Evolutionary conservation across 306 rosid genomes (phyloP), one percentile per base, ranked within the genome.

Genomic region (Hippophae tibetana): DNA sequence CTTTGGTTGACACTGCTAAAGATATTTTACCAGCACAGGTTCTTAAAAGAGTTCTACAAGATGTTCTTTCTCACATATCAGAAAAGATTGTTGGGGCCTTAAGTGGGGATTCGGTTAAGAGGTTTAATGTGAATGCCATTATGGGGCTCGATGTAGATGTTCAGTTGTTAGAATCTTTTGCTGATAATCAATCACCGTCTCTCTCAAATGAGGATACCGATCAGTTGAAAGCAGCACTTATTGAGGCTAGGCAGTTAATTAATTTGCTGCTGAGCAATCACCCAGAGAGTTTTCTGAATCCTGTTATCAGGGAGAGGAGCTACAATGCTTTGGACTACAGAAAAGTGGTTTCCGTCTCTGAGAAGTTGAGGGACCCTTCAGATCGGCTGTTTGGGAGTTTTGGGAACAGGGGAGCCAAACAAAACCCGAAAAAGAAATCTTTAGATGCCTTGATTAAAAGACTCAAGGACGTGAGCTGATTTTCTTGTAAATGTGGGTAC

Each of bases 271-370:
- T 78, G 53, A 93, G 95, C 82, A 88, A 85, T 71, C 87, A 86
- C 69, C 99, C 99, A 0, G 99, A 93, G 76, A 93, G 81, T 75
- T 93, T 80, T 68, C 78, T 93, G 71, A 88, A 93, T 71, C 79
- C 99, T 26, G 99, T 93, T 61, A 93, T 93, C 67, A 81, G 99
- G 69, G 99, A 88, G 81, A 84, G 95, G 77, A 88, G 95, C 72
- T 93, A 85, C 84, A 67, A 76, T 67, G 63, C 83, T 58, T 73
- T 92, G 74, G 99, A 93, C 75, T 65, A 82, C 85, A 76, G 82
- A 84, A 93, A 82, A 84, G 90, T 93, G 38, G 68, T 86, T 63
- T 58, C 76, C 25, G 74, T 93, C 77, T 86, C 97, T 53, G 97
- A 93, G 63, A 88, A 93, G 68, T 74, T 93, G 70, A 86, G 75